Conservation (phyloP, 208 protist species). For the Trichomonas gallinae region DNA sequence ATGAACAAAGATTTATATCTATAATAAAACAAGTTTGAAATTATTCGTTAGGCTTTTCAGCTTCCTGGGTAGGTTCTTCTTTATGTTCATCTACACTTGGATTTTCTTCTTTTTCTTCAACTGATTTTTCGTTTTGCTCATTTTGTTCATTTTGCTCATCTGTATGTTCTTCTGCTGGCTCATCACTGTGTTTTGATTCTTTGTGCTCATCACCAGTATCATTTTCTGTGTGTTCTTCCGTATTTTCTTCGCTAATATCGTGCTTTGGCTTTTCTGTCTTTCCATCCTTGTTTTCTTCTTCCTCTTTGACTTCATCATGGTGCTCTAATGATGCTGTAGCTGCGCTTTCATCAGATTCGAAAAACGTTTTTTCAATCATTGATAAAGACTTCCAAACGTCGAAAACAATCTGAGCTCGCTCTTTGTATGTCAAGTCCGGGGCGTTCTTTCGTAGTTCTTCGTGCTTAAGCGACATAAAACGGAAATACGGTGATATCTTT, state of each 20-base stretch:
- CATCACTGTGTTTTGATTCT: not conserved
- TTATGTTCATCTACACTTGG: not conserved
- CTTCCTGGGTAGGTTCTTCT: not conserved
- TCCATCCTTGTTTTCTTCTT: not conserved
- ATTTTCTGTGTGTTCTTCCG: not conserved
- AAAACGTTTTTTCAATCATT: not conserved
- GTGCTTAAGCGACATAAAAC: not conserved
- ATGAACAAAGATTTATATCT: too few species aligned
- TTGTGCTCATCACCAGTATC: not conserved
- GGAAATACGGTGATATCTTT: not conserved
- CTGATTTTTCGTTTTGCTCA: not conserved
- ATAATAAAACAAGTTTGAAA: too few species aligned
- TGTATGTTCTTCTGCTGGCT: not conserved
- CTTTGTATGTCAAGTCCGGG: not conserved
- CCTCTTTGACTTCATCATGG: not conserved
- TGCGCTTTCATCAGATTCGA: not conserved
- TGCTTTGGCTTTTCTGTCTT: not conserved
- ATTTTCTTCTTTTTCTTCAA: not conserved
- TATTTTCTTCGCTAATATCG: not conserved
- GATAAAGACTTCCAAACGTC: not conserved
- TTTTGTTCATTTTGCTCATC: too few species aligned
- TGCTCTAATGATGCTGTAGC: not conserved
- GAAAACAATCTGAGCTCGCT: not conserved
- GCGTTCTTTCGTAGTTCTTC: not conserved
- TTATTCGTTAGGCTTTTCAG: too few species aligned